phyloP scores from a whole-genome alignment of 805 yeast species.

The Starmerella bombicola region DNA sequence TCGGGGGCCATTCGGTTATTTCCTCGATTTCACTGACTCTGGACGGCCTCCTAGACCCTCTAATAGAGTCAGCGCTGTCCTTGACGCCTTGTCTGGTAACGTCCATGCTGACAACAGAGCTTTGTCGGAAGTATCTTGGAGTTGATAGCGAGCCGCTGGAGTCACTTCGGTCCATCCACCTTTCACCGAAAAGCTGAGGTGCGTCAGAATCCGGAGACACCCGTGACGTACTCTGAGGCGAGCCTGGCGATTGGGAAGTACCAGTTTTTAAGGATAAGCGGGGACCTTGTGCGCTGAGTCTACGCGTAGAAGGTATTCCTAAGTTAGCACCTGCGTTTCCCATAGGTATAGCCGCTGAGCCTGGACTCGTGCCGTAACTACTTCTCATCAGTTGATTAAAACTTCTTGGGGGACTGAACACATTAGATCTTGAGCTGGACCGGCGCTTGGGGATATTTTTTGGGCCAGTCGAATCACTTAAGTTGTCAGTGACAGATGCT shows the following conservation, averaged over 20 bases:
- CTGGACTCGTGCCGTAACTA: neutral
- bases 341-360: neutral
- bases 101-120: slow-evolving; percentile 23
- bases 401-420: slow-evolving; percentile 1
- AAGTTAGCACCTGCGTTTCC: neutral
- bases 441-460: too few species aligned
- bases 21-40: slow-evolving; percentile 19
- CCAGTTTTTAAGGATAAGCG: slow-evolving; percentile 2
- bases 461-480: too few species aligned
- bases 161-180: slow-evolving; percentile 16
- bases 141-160: slow-evolving; percentile 6
- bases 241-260: slow-evolving; percentile 2
- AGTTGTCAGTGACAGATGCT: too few species aligned
- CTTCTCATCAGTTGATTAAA: neutral
- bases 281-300: neutral
- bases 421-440: neutral
- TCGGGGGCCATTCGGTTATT: slow-evolving; percentile 16
- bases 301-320: neutral
- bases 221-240: slow-evolving; percentile 6
- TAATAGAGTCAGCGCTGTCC: slow-evolving; percentile 1
- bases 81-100: slow-evolving; percentile 17
- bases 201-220: neutral
- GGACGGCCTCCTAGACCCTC: slow-evolving; percentile 15
- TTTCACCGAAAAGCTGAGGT: slow-evolving; percentile 12
- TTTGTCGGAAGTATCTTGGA: slow-evolving; percentile 22